Base-by-base conservation (phyloP, 169 alveolate species). In the Theileria parva region DNA sequence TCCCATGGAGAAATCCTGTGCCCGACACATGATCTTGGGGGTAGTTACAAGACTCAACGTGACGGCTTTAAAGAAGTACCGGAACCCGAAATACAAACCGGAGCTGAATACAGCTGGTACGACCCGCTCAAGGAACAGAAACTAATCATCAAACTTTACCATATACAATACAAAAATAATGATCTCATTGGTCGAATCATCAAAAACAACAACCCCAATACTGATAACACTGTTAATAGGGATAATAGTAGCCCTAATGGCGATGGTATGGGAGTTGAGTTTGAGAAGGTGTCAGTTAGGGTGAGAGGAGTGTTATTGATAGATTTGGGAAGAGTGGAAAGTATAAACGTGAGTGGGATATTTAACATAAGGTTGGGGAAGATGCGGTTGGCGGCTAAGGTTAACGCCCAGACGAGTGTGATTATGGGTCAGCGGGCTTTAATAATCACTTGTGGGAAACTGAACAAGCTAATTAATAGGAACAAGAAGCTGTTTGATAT, bases 81-180 rank as follows among this genome's bases (percentile, higher is more conserved):
- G 3, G 66, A 57, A 19, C 66, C 32, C 5, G 66, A 57, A 25
- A 21, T 57, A 19, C 66, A 57, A 57, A 21, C 37, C 2, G 88
- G 86, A 17, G 84, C 71, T 17, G 79, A 66, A 28, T 81, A 71
- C 55, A 71, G 83, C 1, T 81, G 88, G 63, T 81, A 81, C 25
- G 88, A 81, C 51, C 88, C 88, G 7, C 69, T 30, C 50, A 81
- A 81, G 75, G 88, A 81, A 51, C 88, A 81, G 13, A 81, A 75
- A 30, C 65, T 81, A 21, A 12, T 76, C 0, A 71, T 80, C 27
- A 19, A 69, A 15, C 67, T 81, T 69, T 84, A 81, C 51, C 39
- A 61, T 23, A 23, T 70, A 2, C 78, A 70, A 37, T 19, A 53
- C 8, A 57, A 57, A 25, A 65, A 8, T 25, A 70, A 53, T 60